phyloP scores from a whole-genome alignment of 805 yeast species.

The Torulaspora microellipsoides region DNA sequence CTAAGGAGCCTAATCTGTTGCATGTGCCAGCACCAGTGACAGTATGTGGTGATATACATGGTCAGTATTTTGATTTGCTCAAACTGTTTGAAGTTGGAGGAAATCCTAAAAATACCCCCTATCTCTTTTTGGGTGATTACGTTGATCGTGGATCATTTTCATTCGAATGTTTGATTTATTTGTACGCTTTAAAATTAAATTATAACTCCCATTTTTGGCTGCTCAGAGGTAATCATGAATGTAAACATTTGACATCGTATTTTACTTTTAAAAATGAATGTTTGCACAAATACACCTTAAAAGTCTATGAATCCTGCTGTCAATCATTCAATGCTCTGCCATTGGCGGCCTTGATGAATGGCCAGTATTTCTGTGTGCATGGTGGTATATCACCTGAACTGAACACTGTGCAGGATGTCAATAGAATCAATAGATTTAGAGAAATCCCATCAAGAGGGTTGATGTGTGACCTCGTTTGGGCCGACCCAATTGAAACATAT shows the following conservation, averaged over 20 bases:
- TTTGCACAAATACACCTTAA: constrained; percentile 66
- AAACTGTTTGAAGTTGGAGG: constrained; percentile 94
- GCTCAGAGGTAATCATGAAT: constrained; percentile 93
- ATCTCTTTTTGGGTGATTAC: constrained; percentile 86
- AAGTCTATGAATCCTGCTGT: constrained; percentile 68
- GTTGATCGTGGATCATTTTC: constrained; percentile 94
- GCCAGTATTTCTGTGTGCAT: constrained; percentile 92
- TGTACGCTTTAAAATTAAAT: constrained; percentile 74
- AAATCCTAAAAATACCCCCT: constrained; percentile 69
- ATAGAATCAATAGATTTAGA: constrained; percentile 68
- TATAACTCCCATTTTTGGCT: constrained; percentile 72
- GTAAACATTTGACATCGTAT: constrained; percentile 86
- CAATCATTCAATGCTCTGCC: constrained; percentile 83
- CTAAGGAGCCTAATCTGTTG: constrained; percentile 72
- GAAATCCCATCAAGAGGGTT: constrained; percentile 93
- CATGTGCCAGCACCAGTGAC: constrained; percentile 89
- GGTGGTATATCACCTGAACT: constrained; percentile 93
- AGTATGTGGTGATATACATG: constrained; percentile 97
- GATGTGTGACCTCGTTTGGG: constrained; percentile 94
- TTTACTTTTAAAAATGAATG: constrained; percentile 92
- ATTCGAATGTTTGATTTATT: constrained; percentile 69
- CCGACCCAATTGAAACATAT: constrained; percentile 90
- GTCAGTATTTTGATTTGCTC: constrained; percentile 86
- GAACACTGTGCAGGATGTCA: constrained; percentile 61
- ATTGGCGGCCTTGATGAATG: constrained; percentile 87